Evolutionary conservation across 2,329 filamentous ascomycete species (phyloP), one percentile per base, ranked within the genome.

Genomic region (Colletotrichum melonis): DNA sequence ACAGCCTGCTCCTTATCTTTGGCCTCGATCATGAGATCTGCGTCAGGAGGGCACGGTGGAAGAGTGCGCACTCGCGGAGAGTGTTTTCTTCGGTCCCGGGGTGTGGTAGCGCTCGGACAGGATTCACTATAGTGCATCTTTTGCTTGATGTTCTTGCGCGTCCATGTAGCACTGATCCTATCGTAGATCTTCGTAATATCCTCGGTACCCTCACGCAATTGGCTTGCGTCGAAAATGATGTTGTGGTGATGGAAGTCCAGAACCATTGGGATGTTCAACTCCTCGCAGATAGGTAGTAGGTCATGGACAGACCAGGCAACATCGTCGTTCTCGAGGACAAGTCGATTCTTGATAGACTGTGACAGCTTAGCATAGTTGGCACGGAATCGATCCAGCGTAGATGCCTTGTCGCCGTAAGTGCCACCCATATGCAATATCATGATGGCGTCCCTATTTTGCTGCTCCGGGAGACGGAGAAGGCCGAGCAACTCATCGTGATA

Each of bases 1-100:
- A 98, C 95, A 0, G 96, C 95, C 82, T 98, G 96, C 81, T 98
- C 96, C 82, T 98, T 98, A 80, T 98, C 96, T 81, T 98, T 98
- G 60, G 96, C 96, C 84, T 98, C 96, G 73, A 98, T 98, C 96
- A 98, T 98, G n/a, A 98, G 86, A 79, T 98, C 96, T 93, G 97
- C 97, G 38, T 93, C 92, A 1, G 90, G 85, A 4, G 92, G 88
- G 78, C 96, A 98, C 0, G 96, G 95, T 1, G 96, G 96, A 1
- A 98, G 83, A 0, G 92, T 93, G 76, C 88, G 88, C 1, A 97
- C 95, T 9, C 96, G 90, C 0, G 94, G 88, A 46, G 92, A 95
- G 79, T 98, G 96, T 82, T 97, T 98, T 72, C 96, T 89, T 32
- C 95, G 88, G 76, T 97, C 93, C 0, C 91, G 89, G 0, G 89